phyloP scores from a whole-genome alignment of 768 basidiomycete species.

The Stropharia rugosoannulata region DNA sequence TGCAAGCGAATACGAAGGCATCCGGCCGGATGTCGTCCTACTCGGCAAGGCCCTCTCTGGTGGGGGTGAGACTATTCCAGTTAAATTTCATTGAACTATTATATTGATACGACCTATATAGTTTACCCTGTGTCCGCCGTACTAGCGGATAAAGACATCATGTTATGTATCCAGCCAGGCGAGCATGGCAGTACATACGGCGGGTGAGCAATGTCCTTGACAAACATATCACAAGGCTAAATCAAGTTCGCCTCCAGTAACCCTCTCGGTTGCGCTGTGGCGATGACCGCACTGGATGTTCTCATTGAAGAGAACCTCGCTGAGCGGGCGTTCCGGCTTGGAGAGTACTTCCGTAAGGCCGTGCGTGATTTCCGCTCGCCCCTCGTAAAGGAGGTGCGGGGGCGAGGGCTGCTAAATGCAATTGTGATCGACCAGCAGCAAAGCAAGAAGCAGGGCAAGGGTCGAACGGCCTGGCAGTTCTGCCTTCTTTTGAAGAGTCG shows the following conservation, averaged over 20 bases:
- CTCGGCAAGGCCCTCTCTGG: slow-evolving; percentile 97
- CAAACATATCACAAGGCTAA: neutral
- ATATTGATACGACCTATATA: slow-evolving; percentile 22
- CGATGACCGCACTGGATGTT: slow-evolving; percentile 90
- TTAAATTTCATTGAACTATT: neutral
- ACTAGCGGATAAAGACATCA: slow-evolving; percentile 85
- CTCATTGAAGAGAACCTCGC: slow-evolving; percentile 84
- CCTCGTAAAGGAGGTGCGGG: slow-evolving; percentile 77
- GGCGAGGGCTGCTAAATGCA: slow-evolving; percentile 88
- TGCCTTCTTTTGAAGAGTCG: slow-evolving; percentile 90
- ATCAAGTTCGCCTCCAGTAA: slow-evolving; percentile 48
- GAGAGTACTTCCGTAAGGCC: slow-evolving; percentile 74
- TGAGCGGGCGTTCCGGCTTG: slow-evolving; percentile 76
- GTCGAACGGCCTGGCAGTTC: slow-evolving; percentile 92
- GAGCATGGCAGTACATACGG: slow-evolving; percentile 98
- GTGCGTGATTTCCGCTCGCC: slow-evolving; percentile 64
- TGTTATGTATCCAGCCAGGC: slow-evolving; percentile 92
- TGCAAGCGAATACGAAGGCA: slow-evolving; percentile 81
- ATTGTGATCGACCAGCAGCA: slow-evolving; percentile 87
- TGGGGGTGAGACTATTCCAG: slow-evolving; percentile 57
- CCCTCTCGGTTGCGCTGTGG: slow-evolving; percentile 94
- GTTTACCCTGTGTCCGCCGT: slow-evolving; percentile 98
- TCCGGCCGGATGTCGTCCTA: slow-evolving; percentile 89
- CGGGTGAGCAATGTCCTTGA: slow-evolving; percentile 52
- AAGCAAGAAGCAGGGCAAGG: slow-evolving; percentile 50